phyloP scores from a whole-genome alignment of 2,329 filamentous ascomycete genomes.

The Pochonia chlamydosporia region DNA sequence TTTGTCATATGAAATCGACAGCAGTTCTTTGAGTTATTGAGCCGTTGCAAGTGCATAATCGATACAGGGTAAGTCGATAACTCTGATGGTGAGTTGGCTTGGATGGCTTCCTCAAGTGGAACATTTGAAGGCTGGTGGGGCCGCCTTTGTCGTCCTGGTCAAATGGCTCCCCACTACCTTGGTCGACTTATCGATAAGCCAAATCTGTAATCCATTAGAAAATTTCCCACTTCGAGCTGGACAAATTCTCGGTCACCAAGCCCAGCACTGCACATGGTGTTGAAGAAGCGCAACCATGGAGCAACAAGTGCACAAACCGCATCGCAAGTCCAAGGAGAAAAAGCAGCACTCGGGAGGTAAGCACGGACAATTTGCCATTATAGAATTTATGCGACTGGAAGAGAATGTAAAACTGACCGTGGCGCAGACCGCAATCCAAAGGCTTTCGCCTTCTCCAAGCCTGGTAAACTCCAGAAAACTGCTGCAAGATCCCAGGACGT shows the following conservation, averaged over 20 bases:
- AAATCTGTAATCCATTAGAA: neutral
- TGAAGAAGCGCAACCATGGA: constrained; percentile 50
- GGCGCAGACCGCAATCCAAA: constrained; percentile 71
- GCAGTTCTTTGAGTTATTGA: too few species aligned
- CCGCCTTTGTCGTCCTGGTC: neutral
- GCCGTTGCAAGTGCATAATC: too few species aligned
- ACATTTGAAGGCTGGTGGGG: too few species aligned
- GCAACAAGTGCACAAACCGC: constrained; percentile 76
- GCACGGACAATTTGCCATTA: constrained; percentile 7
- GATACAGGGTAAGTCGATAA: too few species aligned
- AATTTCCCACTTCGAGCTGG: constrained; percentile 1
- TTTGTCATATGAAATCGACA: too few species aligned
- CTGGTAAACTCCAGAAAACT: constrained; percentile 72
- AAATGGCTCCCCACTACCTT: neutral
- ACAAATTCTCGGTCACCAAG: neutral
- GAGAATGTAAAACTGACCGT: constrained; percentile 13
- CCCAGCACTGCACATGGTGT: constrained; percentile 2
- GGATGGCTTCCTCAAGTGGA: too few species aligned
- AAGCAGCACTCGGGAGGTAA: constrained; percentile 59
- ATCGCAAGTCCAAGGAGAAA: constrained; percentile 85
- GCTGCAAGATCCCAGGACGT: constrained; percentile 69
- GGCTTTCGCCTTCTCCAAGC: constrained; percentile 79
- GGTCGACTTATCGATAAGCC: constrained; percentile 6
- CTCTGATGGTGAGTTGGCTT: too few species aligned
- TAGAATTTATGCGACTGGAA: neutral